Evolutionary conservation across 306 rosid species (phyloP), one percentile per base, ranked within the genome.

Genomic region (Prosopis cineraria): DNA sequence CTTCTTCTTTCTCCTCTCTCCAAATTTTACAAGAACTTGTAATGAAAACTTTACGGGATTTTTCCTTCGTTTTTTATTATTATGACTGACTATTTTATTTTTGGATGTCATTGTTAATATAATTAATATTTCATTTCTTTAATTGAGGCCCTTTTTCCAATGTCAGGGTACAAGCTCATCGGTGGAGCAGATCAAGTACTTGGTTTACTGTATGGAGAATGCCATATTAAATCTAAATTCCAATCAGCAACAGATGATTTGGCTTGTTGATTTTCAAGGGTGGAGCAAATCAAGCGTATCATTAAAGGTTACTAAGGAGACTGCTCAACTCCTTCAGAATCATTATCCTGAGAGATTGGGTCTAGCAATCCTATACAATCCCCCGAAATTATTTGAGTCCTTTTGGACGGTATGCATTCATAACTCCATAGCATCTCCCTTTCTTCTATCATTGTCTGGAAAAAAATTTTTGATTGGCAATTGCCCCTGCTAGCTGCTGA

Each of bases 341-440:
- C 93, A 88, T 74, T 93, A 91, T 85, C 98, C 98, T 43, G 98
- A 91, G 85, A 89, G 95, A 73, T 71, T 93, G 84, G 97, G 89
- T 67, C 72, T 82, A 52, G 98, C 93, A 74, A 80, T 93, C 73
- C 84, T 93, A 16, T 91, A 93, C 86, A 87, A 93, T 56, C 97
- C 97, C 24, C 98, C 98, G 36, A 93, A 91, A 80, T 17, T 93
- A 67, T 93, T 93, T 19, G 95, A 93, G 84, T 89, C 98, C 24
- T 91, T 91, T 84, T 89, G 94, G 97, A 83, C 78, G 97, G 98
- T 93, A 86, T 60, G 89, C 68, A 67, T 67, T 68, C 82, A 75
- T 59, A 43, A 24, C 16, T 24, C 62, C 31, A 22, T 3, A 20
- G 8, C 17, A 65, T 59, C 77, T 78, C 75, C 41, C 24, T 10